phyloP scores from a whole-genome alignment of 2,329 filamentous ascomycete genomes.

The Aspergillus sp. region DNA sequence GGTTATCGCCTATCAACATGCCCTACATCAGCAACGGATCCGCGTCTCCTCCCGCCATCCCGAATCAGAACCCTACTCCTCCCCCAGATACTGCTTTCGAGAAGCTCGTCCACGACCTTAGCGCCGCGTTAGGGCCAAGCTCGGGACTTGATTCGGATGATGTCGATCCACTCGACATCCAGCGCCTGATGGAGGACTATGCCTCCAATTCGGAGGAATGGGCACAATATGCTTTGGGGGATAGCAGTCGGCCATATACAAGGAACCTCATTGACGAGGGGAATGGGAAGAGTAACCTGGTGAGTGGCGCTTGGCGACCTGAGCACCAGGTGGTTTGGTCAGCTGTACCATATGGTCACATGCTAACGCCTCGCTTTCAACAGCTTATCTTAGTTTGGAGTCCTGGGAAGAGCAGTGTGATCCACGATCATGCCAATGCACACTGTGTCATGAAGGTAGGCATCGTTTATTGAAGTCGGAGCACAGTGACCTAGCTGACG shows the following conservation, averaged over 20 bases:
- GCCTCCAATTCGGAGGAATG: slow-evolving; percentile 63
- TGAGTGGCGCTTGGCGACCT: slow-evolving; percentile 34
- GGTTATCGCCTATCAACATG: slow-evolving; percentile 17
- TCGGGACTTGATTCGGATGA: slow-evolving; percentile 77
- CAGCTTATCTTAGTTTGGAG: slow-evolving; percentile 86
- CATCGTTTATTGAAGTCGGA: neutral
- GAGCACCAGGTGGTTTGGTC: neutral
- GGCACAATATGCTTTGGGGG: slow-evolving; percentile 67
- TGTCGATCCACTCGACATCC: slow-evolving; percentile 67
- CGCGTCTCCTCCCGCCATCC: slow-evolving; percentile 4
- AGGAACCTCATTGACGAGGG: slow-evolving; percentile 84
- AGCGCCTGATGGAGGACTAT: slow-evolving; percentile 67
- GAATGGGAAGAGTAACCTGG: slow-evolving; percentile 72
- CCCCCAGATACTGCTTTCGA: slow-evolving; percentile 48
- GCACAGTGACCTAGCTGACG: neutral
- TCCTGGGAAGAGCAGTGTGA: slow-evolving; percentile 72
- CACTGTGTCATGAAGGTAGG: slow-evolving; percentile 79
- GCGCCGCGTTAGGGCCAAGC: slow-evolving; percentile 66
- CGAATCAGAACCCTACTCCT: slow-evolving; percentile 3
- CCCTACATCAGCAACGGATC: slow-evolving; percentile 25
- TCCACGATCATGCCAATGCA: slow-evolving; percentile 83
- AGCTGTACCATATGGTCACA: neutral
- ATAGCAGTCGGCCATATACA: slow-evolving; percentile 66
- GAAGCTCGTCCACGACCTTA: slow-evolving; percentile 65
- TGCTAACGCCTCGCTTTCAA: slow-evolving; percentile 7